These are phyloP conservation scores for Micractinium sp. DNA, from an alignment of 139 green algal species.

Conservation along the genomic window DNA sequence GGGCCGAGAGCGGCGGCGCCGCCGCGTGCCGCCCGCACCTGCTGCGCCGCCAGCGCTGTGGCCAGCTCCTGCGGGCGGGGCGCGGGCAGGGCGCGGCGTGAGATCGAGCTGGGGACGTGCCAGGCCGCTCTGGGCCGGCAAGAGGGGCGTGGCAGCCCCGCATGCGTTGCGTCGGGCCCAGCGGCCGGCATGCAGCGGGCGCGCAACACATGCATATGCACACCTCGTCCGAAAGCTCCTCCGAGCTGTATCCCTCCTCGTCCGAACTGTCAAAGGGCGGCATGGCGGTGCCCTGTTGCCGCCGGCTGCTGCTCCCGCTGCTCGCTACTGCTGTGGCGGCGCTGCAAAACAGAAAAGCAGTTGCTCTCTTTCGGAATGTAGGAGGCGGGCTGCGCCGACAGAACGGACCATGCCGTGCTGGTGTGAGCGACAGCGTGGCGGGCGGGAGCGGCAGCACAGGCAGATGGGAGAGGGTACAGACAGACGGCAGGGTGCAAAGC, in stretches of 20 bases:
- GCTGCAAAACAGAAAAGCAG: too few relatives aligned
- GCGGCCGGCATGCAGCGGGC: background rate
- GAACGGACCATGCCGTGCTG: too few relatives aligned
- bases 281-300: background rate
- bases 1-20: background rate
- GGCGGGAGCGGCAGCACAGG: too few relatives aligned
- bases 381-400: too few relatives aligned
- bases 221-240: slow-evolving; percentile 50
- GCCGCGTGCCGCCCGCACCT: background rate
- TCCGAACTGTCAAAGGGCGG: slow-evolving; percentile 14
- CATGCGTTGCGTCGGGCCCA: too few relatives aligned
- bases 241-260: slow-evolving; percentile 39
- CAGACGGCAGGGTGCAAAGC: too few relatives aligned
- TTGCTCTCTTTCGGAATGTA: too few relatives aligned
- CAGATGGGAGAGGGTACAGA: too few relatives aligned
- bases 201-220: background rate
- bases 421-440: too few relatives aligned
- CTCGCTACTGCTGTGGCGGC: background rate
- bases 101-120: too few relatives aligned
- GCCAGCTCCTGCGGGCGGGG: slow-evolving; percentile 28
- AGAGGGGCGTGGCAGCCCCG: too few relatives aligned
- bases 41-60: slow-evolving; percentile 8
- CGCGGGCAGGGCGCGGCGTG: background rate
- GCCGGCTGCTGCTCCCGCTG: background rate
- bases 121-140: too few relatives aligned